Percentiles rank a stretch among this genome's conserved stretches.
phyloP scores from a whole-genome alignment of 805 yeast genomes.

The Alloascoidea africana region DNA sequence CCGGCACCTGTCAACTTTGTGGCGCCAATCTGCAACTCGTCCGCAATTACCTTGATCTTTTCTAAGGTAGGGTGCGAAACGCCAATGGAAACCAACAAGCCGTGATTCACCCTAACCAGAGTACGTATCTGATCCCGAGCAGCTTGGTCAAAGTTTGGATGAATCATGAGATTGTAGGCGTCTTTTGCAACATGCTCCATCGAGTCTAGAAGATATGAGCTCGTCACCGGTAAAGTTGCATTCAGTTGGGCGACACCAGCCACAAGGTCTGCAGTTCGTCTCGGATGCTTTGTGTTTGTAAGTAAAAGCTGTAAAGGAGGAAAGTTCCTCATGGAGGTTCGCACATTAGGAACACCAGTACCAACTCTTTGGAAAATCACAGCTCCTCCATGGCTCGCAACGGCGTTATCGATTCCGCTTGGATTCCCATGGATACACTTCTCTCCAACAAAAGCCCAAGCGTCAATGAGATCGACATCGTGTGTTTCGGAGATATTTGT shows the following conservation, averaged over 20 bases:
- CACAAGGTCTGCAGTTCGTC: constrained; percentile 76
- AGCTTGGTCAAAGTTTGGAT: constrained; percentile 22
- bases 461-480: constrained; percentile 51
- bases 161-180: constrained; percentile 49
- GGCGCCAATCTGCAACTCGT: constrained; percentile 52
- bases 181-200: constrained; percentile 62
- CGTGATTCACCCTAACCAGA: constrained; percentile 73
- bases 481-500: constrained; percentile 2
- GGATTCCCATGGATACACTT: constrained; percentile 95
- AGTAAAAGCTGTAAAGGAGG: constrained; percentile 63
- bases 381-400: constrained; percentile 93
- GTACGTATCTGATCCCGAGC: constrained; percentile 32
- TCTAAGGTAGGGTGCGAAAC: constrained; percentile 92
- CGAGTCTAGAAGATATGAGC: constrained; percentile 49
- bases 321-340: constrained; percentile 54
- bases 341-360: constrained; percentile 35
- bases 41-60: constrained; percentile 49
- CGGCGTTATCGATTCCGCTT: constrained; percentile 92
- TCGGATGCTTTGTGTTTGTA: constrained; percentile 77
- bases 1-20: constrained; percentile 98
- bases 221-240: constrained; percentile 35
- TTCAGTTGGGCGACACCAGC: constrained; percentile 51
- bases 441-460: constrained; percentile 89
- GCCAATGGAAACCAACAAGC: constrained; percentile 69
- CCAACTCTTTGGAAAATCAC: constrained; percentile 64